A percentile compares a stretch with the other conserved stretches of the same genome.
These are phyloP conservation scores for Aegilops sharonensis DNA, from an alignment of 176 grass and related monocot genomes.

Conservation along the genomic window DNA sequence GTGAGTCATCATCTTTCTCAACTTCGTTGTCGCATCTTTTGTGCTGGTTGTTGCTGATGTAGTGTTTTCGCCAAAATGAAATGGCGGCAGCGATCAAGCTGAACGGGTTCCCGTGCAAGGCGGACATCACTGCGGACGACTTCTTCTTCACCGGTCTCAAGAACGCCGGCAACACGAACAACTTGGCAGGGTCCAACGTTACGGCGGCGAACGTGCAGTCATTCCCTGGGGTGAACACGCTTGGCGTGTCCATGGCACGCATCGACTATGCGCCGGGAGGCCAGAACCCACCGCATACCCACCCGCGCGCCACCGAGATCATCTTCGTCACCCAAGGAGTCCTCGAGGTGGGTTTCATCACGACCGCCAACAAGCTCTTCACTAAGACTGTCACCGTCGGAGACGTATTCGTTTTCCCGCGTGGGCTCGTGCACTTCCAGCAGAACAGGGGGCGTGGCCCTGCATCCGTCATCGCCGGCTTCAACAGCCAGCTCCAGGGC, in stretches of 20 bases:
- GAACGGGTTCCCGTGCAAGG: conserved; percentile 79
- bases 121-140: conserved; percentile 48
- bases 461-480: conserved; percentile 53
- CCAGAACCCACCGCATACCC: too few relatives aligned
- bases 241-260: too few relatives aligned
- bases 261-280: too few relatives aligned
- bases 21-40: background rate
- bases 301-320: too few relatives aligned
- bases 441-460: background rate
- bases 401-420: too few relatives aligned
- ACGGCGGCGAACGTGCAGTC: conserved; percentile 47
- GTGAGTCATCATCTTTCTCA: conserved; percentile 15
- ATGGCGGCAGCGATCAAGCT: conserved; percentile 45
- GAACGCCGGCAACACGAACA: conserved; percentile 48
- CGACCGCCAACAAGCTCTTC: too few relatives aligned
- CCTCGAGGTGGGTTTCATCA: too few relatives aligned
- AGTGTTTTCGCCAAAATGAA: background rate
- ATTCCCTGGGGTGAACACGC: too few relatives aligned
- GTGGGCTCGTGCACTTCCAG: too few relatives aligned
- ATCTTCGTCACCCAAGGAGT: too few relatives aligned
- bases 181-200: conserved; percentile 37
- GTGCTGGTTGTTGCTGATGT: too few relatives aligned
- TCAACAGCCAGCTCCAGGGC: conserved; percentile 82
- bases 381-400: too few relatives aligned
- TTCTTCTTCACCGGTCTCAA: conserved; percentile 52